Conservation (phyloP, 2,329 filamentous ascomycete species). For the Simplicillium aogashimaense region DNA sequence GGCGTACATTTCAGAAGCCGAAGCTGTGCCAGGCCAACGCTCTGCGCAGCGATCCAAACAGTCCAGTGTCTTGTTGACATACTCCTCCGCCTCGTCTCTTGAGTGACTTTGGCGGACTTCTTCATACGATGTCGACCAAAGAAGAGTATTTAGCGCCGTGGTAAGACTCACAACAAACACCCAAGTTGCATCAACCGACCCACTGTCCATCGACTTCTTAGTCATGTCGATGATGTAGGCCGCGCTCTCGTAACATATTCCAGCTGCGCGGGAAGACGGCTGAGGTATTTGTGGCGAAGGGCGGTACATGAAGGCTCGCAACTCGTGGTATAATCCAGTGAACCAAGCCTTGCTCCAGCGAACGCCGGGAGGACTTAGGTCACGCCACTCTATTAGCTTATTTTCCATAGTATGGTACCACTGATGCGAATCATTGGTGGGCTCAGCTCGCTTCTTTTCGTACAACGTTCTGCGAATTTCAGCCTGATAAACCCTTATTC, state of each 20-base stretch:
- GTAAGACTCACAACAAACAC: constrained; percentile 84
- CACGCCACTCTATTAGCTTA: constrained; percentile 72
- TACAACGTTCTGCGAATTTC: constrained; percentile 84
- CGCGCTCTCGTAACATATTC: constrained; percentile 74
- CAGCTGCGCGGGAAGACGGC: constrained; percentile 69
- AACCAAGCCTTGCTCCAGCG: constrained; percentile 49
- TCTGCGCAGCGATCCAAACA: constrained; percentile 73
- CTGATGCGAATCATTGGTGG: constrained; percentile 69
- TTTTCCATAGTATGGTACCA: constrained; percentile 78
- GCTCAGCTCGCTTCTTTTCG: constrained; percentile 68
- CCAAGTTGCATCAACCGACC: constrained; percentile 82
- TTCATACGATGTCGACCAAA: constrained; percentile 85
- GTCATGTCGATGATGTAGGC: constrained; percentile 74
- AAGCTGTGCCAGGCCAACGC: constrained; percentile 83
- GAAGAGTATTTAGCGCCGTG: constrained; percentile 81
- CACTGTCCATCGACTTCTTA: constrained; percentile 66
- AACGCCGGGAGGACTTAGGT: constrained; percentile 61
- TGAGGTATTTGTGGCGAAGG: constrained; percentile 88
- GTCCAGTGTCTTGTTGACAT: constrained; percentile 66
- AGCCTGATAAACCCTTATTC: constrained; percentile 77
- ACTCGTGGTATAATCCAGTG: constrained; percentile 65
- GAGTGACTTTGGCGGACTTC: constrained; percentile 67
- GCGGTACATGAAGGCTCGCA: constrained; percentile 79
- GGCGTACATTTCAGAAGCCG: constrained; percentile 77
- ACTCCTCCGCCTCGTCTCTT: constrained; percentile 64